Base-by-base conservation (phyloP, 1,284 basidiomycete genomes). In the Ganoderma sp. region DNA sequence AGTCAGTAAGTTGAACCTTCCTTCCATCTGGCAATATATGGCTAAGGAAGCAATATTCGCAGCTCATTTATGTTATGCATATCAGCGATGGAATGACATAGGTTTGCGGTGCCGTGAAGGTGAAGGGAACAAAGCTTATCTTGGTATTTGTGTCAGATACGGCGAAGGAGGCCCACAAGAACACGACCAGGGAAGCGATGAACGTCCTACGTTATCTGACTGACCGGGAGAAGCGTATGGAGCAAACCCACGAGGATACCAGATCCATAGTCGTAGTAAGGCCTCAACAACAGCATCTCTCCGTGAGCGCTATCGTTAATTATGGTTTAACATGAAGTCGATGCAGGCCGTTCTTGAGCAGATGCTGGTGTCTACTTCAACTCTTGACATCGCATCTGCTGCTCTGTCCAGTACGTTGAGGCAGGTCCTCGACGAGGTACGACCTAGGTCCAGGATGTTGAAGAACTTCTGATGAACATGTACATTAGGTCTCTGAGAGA, bases 61-160 rank as follows among this genome's bases (percentile, higher is more conserved):
- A 90, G 88, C 90, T 41, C 90, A 92, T 78, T 80, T 93, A 34
- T 93, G 91, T 77, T 87, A 87, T 76, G 88, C 90, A 2, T 92
- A 89, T 78, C 84, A 87, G 67, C 83, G 86, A 48, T 89, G 88
- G 87, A 87, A 89, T 72, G 90, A 91, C 73, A 90, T 91, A 63
- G 90, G 91, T 89, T 73, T 9, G 67, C 58, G 22, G 19, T 42
- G 22, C 43, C 22, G 43, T 25, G 10, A 37, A 43, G 25, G n/a
- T 25, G 43, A 14, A 12, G 25, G 14, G 14, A 10, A n/a, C 22
- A 34, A 34, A 41, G 58, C 57, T 25, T 50, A 45, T 17, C 8
- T 42, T n/a, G 54, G 19, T 45, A 42, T 52, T 37, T 52, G 41
- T 59, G 32, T 28, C 73, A 92, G 91, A 93, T 71, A 79, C 83